Evolutionary conservation across 2,329 filamentous ascomycete species (phyloP).

Genomic region (Thielaviopsis punctulata): DNA sequence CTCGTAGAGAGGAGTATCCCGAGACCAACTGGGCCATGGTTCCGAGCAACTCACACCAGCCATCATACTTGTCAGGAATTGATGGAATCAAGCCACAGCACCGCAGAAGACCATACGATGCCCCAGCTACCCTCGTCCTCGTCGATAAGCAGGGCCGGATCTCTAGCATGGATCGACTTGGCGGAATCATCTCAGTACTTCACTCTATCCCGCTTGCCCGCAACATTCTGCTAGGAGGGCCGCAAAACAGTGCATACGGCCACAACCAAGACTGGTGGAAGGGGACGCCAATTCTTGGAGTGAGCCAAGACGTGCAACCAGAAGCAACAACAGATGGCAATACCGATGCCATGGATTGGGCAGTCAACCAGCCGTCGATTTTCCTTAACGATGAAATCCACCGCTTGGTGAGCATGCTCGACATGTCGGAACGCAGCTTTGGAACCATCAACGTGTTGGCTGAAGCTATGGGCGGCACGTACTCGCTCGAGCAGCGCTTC

Average conservation of each 20-base stretch:
- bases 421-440: conserved; percentile 41
- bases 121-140: conserved; percentile 35
- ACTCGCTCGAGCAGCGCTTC: conserved; percentile 18
- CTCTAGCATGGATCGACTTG: conserved; percentile 26
- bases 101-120: conserved; percentile 16
- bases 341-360: conserved; percentile 3
- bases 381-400: conserved; percentile 38
- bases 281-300: conserved; percentile 20
- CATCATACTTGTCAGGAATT: conserved; percentile 22
- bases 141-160: conserved; percentile 14
- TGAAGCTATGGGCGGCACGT: conserved; percentile 18
- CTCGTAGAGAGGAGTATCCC: conserved; percentile 38
- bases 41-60: conserved; percentile 22
- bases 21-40: conserved; percentile 42
- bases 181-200: conserved; percentile 38
- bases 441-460: conserved; percentile 33
- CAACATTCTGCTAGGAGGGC: conserved; percentile 34
- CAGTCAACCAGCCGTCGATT: conserved; percentile 11
- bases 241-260: conserved; percentile 31
- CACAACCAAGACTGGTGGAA: conserved; percentile 44
- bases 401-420: conserved; percentile 45
- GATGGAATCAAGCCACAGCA: conserved; percentile 11
- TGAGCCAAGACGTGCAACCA: background rate
- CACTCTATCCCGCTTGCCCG: conserved; percentile 41
- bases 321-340: background rate